Percentiles rank a stretch among this genome's conserved stretches.
Evolutionary conservation across 345 rosid genomes (phyloP).

Genomic region (Brassica incana): DNA sequence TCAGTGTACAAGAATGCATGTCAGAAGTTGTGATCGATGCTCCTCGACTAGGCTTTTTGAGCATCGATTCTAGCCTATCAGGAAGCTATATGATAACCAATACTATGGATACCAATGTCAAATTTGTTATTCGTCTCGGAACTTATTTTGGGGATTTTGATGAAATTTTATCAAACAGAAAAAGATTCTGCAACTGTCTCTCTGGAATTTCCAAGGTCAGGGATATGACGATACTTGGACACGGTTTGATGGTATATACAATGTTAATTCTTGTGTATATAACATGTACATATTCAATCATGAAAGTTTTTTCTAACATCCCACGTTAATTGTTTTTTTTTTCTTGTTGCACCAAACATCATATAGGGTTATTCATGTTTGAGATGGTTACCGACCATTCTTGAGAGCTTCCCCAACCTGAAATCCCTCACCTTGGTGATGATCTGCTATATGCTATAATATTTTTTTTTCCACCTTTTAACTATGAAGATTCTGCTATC

Average conservation of each 20-base stretch:
- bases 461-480: background rate
- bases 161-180: background rate
- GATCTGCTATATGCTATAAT: background rate
- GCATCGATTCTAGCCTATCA: background rate
- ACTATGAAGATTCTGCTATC: background rate
- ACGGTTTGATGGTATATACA: background rate
- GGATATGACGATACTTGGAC: background rate
- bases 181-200: background rate
- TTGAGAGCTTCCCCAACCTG: background rate
- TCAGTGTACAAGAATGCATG: background rate
- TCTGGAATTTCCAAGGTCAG: background rate
- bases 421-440: background rate
- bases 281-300: background rate
- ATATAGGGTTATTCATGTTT: background rate
- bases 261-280: background rate
- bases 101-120: background rate
- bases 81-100: background rate
- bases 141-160: background rate
- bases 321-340: background rate
- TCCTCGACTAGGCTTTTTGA: background rate
- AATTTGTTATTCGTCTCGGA: background rate
- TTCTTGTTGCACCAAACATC: background rate
- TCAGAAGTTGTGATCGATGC: background rate
- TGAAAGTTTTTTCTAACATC: background rate
- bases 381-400: background rate